phyloP scores from a whole-genome alignment of 2,329 filamentous ascomycete species.

The Monilinia polystroma region DNA sequence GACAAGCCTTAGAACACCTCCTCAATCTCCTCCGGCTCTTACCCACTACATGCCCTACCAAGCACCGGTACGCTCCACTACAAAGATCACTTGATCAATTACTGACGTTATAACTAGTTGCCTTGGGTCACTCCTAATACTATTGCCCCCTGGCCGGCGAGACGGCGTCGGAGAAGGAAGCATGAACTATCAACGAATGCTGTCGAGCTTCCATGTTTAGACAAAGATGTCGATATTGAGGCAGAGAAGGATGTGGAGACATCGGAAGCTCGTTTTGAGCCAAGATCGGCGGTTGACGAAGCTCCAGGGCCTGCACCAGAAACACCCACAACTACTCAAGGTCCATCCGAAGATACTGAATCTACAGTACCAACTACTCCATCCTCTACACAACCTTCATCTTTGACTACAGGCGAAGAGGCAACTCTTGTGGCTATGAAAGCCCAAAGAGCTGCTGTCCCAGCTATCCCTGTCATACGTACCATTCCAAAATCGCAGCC shows the following conservation, averaged over 20 bases:
- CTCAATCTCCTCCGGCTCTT: conserved; percentile 33
- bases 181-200: conserved; percentile 36
- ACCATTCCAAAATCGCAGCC: conserved; percentile 45
- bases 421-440: conserved; percentile 34
- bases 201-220: conserved; percentile 31
- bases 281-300: not conserved
- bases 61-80: conserved; percentile 49
- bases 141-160: conserved; percentile 51
- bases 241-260: not conserved
- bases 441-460: conserved; percentile 44
- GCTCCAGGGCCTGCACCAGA: conserved; percentile 44
- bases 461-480: conserved; percentile 41
- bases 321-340: conserved; percentile 46
- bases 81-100: conserved; percentile 19
- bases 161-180: conserved; percentile 45
- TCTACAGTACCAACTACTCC: conserved; percentile 55
- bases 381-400: conserved; percentile 46
- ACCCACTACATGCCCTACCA: conserved; percentile 43
- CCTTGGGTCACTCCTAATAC: conserved; percentile 56
- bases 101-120: conserved; percentile 46
- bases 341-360: conserved; percentile 42
- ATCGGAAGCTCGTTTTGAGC: not conserved
- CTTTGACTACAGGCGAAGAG: conserved; percentile 29
- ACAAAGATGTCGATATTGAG: conserved; percentile 5
- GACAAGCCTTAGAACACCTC: conserved; percentile 30